Percentiles rank a stretch among this genome's conserved stretches.
These are phyloP conservation scores for Aspergillus wentii DNA, from an alignment of 495 filamentous ascomycete genomes.

Conservation along the genomic window DNA sequence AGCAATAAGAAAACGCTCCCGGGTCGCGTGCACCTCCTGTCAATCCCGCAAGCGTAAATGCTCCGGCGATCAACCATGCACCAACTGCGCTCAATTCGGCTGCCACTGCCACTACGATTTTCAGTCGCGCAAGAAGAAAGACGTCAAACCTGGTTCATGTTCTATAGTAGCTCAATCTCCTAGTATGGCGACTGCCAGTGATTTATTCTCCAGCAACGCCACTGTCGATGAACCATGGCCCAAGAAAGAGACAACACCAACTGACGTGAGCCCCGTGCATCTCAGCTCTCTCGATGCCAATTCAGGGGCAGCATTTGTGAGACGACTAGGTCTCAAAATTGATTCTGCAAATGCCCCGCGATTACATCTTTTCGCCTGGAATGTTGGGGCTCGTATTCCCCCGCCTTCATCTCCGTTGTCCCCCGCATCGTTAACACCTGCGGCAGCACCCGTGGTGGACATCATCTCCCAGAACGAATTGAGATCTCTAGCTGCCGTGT, in stretches of 20 bases:
- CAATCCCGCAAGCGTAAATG: conserved; percentile 52
- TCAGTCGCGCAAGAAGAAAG: conserved; percentile 30
- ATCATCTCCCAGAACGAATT: conserved; percentile 39
- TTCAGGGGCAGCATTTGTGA: conserved; percentile 51
- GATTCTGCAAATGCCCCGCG: conserved; percentile 46
- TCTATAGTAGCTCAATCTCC: neutral
- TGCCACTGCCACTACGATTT: conserved; percentile 42
- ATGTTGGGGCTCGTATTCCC: conserved; percentile 38
- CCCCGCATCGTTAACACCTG: conserved; percentile 3
- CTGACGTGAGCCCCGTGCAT: conserved; percentile 18
- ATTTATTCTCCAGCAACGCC: neutral
- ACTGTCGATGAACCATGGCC: conserved; percentile 3
- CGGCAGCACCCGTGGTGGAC: conserved; percentile 23
- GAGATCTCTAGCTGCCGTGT: conserved; percentile 31
- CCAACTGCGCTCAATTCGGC: conserved; percentile 44
- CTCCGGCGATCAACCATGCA: conserved; percentile 45
- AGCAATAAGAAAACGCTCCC: conserved; percentile 35
- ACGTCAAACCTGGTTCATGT: conserved; percentile 5
- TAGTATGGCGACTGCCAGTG: neutral
- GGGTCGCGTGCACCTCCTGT: conserved; percentile 46
- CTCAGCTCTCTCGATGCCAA: conserved; percentile 43
- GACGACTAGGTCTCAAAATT: conserved; percentile 46
- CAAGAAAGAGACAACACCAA: conserved; percentile 2
- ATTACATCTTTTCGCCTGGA: conserved; percentile 55
- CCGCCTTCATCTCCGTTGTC: conserved; percentile 8